Percentiles rank a stretch among this genome's conserved stretches.
Conservation (phyloP, 108 stramenopile genomes). For the Nannochloropsis granulata region DNA sequence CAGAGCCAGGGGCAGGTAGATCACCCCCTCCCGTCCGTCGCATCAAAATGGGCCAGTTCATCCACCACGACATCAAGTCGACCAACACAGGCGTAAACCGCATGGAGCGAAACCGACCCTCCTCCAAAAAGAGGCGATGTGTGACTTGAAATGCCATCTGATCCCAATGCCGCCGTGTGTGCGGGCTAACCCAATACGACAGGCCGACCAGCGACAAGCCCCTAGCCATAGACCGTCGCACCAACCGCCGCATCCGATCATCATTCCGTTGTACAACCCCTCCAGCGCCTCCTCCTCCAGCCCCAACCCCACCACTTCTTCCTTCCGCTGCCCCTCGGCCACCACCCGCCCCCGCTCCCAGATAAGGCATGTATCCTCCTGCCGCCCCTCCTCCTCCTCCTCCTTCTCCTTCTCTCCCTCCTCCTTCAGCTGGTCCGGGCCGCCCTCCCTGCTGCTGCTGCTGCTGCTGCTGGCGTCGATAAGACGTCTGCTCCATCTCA, state of each 20-base stretch:
- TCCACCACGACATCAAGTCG: not conserved
- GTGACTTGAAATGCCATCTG: not conserved
- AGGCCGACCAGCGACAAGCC: not conserved
- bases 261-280: not conserved
- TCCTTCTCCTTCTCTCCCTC: not conserved
- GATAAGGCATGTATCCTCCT: not conserved
- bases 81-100: not conserved
- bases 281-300: not conserved
- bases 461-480: not conserved
- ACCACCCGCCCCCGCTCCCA: not conserved
- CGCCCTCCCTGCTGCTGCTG: not conserved
- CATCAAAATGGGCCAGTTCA: not conserved
- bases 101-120: not conserved
- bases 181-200: not conserved
- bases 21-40: not conserved
- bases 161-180: not conserved
- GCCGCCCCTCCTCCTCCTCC: not conserved
- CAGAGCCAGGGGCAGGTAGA: not conserved
- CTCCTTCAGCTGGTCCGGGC: not conserved
- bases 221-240: not conserved
- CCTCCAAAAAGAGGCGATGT: not conserved
- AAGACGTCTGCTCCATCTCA: not conserved
- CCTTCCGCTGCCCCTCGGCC: not conserved
- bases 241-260: not conserved
- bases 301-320: not conserved